These are phyloP conservation scores for Yamadazyma buinensis DNA, from an alignment of 1,139 yeast genomes.

Conservation along the genomic window DNA sequence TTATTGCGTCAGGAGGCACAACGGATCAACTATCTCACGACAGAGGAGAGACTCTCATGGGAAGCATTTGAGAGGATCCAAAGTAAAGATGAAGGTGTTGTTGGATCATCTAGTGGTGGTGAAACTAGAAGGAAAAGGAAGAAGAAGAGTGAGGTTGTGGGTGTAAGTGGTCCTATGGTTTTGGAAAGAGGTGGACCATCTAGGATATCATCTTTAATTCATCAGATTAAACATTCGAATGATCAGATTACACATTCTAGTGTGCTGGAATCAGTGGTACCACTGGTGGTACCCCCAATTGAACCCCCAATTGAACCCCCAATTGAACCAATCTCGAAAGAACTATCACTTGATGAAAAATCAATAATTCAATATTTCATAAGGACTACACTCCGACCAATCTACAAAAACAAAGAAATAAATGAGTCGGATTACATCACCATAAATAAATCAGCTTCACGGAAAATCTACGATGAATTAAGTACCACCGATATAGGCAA, in stretches of 20 bases:
- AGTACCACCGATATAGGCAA: too few species aligned
- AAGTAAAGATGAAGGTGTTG: slow-evolving; percentile 7
- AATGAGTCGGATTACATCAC: slow-evolving; percentile 32
- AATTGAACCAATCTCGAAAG: slow-evolving; percentile 8
- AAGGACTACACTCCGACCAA: slow-evolving; percentile 45
- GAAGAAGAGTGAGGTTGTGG: slow-evolving; percentile 15
- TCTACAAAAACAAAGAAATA: slow-evolving; percentile 34
- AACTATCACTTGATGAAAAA: slow-evolving; percentile 44
- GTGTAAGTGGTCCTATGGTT: too few species aligned
- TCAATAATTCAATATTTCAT: slow-evolving; percentile 50
- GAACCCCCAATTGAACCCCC: too few species aligned
- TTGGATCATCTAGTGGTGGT: not conserved
- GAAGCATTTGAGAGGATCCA: slow-evolving; percentile 33
- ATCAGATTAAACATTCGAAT: too few species aligned
- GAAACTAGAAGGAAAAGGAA: slow-evolving; percentile 20
- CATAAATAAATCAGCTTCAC: slow-evolving; percentile 37
- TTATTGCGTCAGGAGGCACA: slow-evolving; percentile 34
- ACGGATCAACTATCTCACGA: slow-evolving; percentile 25
- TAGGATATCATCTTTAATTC: slow-evolving; percentile 24
- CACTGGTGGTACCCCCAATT: not conserved
- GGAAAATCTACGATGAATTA: slow-evolving; percentile 51
- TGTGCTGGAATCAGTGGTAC: too few species aligned
- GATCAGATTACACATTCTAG: too few species aligned
- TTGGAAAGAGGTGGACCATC: slow-evolving; percentile 2
- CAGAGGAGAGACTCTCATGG: slow-evolving; percentile 42